Conservation (phyloP, 495 filamentous ascomycete genomes). For the Penicillium fimorum region DNA sequence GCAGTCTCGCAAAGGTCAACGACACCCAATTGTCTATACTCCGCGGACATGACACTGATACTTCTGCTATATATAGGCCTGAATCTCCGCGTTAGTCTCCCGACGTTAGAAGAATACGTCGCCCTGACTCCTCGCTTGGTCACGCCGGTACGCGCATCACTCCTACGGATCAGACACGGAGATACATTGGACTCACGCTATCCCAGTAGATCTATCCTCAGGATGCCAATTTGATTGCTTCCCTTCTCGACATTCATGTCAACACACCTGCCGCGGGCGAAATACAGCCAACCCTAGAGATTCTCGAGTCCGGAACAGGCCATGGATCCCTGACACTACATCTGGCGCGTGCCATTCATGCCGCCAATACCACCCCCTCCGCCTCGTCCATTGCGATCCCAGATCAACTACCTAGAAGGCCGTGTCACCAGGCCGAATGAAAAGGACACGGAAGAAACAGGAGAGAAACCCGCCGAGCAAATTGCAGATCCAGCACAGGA, state of each 20-base stretch:
- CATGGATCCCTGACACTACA: constrained; percentile 74
- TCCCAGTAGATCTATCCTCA: constrained; percentile 65
- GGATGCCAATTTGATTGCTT: constrained; percentile 70
- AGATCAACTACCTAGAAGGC: constrained; percentile 36
- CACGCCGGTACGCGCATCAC: constrained; percentile 59
- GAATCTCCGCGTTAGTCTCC: constrained; percentile 54
- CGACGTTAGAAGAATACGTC: constrained; percentile 71
- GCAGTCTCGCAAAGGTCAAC: constrained; percentile 46
- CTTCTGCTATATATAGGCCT: constrained; percentile 26
- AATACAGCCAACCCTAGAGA: constrained; percentile 49
- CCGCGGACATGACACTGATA: constrained; percentile 5
- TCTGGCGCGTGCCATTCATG: constrained; percentile 72
- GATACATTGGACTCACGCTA: constrained; percentile 19
- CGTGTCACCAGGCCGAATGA: constrained; percentile 29
- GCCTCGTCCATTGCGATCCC: constrained; percentile 33
- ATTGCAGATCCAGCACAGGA: constrained; percentile 22
- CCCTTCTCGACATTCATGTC: constrained; percentile 70
- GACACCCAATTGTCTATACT: not conserved
- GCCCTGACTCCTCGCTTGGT: constrained; percentile 60
- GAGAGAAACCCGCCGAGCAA: not conserved
- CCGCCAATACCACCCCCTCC: constrained; percentile 56
- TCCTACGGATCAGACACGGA: not conserved
- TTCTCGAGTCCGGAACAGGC: constrained; percentile 79
- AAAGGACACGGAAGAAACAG: constrained; percentile 12
- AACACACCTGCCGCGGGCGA: constrained; percentile 35